Evolutionary conservation across 2,329 filamentous ascomycete species (phyloP), one percentile per base, ranked within the genome.

Genomic region (Colletotrichum melonis): DNA sequence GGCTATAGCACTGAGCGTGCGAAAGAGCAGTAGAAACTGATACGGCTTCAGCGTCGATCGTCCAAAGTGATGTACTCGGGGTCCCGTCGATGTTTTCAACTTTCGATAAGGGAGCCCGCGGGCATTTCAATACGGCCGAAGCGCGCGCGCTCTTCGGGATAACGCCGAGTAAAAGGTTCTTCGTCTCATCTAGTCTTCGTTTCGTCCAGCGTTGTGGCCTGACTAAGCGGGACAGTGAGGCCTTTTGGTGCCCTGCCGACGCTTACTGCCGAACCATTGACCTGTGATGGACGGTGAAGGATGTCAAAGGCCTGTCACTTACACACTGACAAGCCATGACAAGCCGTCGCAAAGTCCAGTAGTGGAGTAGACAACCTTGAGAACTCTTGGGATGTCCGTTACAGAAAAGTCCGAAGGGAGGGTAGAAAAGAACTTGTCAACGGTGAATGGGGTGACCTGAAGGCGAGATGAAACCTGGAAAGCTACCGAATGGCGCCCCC

Each of bases 381-480:
- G 6, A 30, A 26, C 28, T 64, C 59, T 28, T 30, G 32, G 59
- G 56, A 1, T 63, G 35, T 19, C 42, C 54, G 30, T 68, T 32
- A 69, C 65, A 63, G 28, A 57, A 22, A 64, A 59, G 54, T 28
- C 28, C n/a, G 30, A 46, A 11, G 28, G 38, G 16, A 19, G 38
- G 16, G 38, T 42, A 8, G 38, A 42, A 42, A 19, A 65, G 24
- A 19, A 24, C 2, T 42, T 30, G 32, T 16, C 63, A 65, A 64
- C 28, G 11, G 26, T 42, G 22, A 69, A 63, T 46, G 42, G 32
- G 56, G 49, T 16, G 26, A 64, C 62, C 60, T 71, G 71, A 70
- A 35, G 67, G 24, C 60, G 56, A 65, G 35, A 57, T 73, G 71
- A 73, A 73, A 73, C 71, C 52, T 62, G 67, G 49, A 67, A 55